Evolutionary conservation across 2,329 filamentous ascomycete genomes (phyloP).

Genomic region (Fusarium liriodendri): DNA sequence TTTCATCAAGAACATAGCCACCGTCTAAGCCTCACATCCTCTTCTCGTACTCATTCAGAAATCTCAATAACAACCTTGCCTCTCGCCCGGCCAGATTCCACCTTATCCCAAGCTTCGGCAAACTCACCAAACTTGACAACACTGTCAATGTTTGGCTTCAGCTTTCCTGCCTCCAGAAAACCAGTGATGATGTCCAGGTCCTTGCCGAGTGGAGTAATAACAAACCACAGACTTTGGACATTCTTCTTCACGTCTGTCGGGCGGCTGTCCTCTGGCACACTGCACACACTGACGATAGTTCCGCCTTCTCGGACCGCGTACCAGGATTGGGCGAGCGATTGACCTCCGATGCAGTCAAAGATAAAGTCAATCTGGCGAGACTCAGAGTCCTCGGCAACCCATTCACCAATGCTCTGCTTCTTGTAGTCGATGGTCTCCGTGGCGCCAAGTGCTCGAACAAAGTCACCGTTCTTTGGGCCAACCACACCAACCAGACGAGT

Average conservation of each 20-base stretch:
- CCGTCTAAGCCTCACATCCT: not conserved
- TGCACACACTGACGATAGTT: constrained; percentile 21
- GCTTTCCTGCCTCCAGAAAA: constrained; percentile 20
- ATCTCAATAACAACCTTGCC: constrained; percentile 30
- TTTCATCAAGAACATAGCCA: not conserved
- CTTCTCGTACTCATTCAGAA: not conserved
- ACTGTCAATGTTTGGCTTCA: constrained; percentile 30
- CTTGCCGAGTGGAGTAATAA: constrained; percentile 24
- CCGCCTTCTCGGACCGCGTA: constrained; percentile 25
- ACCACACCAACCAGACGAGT: not conserved
- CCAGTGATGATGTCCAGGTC: constrained; percentile 21
- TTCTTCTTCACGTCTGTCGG: constrained; percentile 17
- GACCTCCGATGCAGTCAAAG: constrained; percentile 28
- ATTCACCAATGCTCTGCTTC: constrained; percentile 15
- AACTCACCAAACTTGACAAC: constrained; percentile 20
- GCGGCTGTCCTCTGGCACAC: constrained; percentile 16
- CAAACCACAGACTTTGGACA: constrained; percentile 15
- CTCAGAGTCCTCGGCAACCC: constrained; percentile 6
- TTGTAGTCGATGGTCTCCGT: constrained; percentile 30
- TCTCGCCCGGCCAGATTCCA: constrained; percentile 18
- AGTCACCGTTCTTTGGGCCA: constrained; percentile 9
- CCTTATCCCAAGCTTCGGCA: constrained; percentile 30
- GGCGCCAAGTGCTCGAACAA: constrained; percentile 12
- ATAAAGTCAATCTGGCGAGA: constrained; percentile 24
- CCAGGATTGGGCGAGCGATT: constrained; percentile 19